Evolutionary conservation across 805 yeast species (phyloP).

Genomic region (Nakazawaea anatomiae): DNA sequence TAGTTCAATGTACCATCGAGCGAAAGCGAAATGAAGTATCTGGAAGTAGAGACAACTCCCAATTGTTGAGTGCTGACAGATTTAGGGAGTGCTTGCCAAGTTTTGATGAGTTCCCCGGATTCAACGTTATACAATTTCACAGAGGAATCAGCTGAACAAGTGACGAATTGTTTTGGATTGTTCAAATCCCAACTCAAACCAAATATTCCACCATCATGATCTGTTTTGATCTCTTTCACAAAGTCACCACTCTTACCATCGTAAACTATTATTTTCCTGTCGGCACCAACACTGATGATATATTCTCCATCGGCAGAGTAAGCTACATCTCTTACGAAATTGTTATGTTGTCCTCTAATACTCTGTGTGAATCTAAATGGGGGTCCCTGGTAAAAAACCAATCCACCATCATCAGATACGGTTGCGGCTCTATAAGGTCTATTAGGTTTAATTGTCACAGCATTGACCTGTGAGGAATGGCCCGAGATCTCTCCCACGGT

Average conservation of each 20-base stretch:
- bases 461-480: slow-evolving; percentile 77
- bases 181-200: slow-evolving; percentile 63
- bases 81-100: slow-evolving; percentile 42
- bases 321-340: slow-evolving; percentile 73
- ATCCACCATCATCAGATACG: slow-evolving; percentile 80
- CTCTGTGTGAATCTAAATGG: slow-evolving; percentile 84
- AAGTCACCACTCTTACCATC: slow-evolving; percentile 87
- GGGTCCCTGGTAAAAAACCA: slow-evolving; percentile 86
- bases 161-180: slow-evolving; percentile 53
- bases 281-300: slow-evolving; percentile 80
- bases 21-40: slow-evolving; percentile 58
- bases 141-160: slow-evolving; percentile 79
- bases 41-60: slow-evolving; percentile 67
- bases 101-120: slow-evolving; percentile 33
- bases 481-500: slow-evolving; percentile 96
- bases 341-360: slow-evolving; percentile 68
- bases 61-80: slow-evolving; percentile 64
- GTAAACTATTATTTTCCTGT: slow-evolving; percentile 68
- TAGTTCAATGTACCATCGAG: slow-evolving; percentile 66
- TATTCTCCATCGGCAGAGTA: slow-evolving; percentile 77
- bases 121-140: slow-evolving; percentile 60
- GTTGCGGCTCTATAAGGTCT: slow-evolving; percentile 94
- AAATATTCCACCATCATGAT: slow-evolving; percentile 79
- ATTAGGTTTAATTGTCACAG: slow-evolving; percentile 75
- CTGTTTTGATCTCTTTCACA: slow-evolving; percentile 40